Evolutionary conservation across 2,329 filamentous ascomycete species (phyloP).

Genomic region (Plenodomus biglobosus): DNA sequence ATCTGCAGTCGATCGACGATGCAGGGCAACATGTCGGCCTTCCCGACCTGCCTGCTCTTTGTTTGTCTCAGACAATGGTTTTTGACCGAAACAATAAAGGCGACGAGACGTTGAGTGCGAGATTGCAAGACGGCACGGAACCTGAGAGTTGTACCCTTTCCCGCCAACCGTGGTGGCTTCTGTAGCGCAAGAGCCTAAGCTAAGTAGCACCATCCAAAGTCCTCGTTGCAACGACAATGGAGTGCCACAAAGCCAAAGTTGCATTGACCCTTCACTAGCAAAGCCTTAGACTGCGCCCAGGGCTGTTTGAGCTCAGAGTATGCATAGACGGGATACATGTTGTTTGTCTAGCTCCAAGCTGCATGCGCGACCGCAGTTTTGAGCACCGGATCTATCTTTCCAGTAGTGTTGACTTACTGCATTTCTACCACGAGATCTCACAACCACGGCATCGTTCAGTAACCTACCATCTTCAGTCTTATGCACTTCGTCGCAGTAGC

Average conservation of each 20-base stretch:
- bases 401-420: slow-evolving; percentile 6
- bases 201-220: neutral
- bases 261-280: neutral
- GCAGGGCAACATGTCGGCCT: slow-evolving; percentile 1
- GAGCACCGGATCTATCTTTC: slow-evolving; percentile 1
- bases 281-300: neutral
- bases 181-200: neutral
- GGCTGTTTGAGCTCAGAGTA: neutral
- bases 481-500: no score
- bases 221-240: neutral
- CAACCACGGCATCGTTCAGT: slow-evolving; percentile 11
- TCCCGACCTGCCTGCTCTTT: neutral
- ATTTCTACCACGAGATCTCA: slow-evolving; percentile 3
- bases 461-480: slow-evolving; percentile 13
- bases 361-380: slow-evolving; percentile 2
- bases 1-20: slow-evolving; percentile 1
- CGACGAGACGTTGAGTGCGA: neutral
- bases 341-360: neutral
- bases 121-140: neutral
- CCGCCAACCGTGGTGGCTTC: neutral
- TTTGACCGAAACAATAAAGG: neutral
- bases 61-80: slow-evolving; percentile 3
- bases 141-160: neutral
- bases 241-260: neutral
- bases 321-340: neutral